phyloP scores from a whole-genome alignment of 768 basidiomycete genomes.

The Agrocybe praecox region DNA sequence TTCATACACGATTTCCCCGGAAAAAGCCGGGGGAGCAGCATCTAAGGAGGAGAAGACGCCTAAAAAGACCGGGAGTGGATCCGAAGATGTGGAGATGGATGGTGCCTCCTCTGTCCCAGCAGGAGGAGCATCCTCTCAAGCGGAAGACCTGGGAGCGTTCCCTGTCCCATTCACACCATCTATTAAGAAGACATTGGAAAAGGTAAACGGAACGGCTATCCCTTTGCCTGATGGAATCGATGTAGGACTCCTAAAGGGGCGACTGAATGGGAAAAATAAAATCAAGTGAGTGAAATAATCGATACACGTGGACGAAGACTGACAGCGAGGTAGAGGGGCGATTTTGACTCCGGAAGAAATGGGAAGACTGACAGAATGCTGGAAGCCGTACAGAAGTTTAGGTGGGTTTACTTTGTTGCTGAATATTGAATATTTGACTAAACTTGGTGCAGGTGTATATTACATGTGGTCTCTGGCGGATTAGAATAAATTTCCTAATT shows the following conservation, averaged over 20 bases:
- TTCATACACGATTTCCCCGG: slow-evolving; percentile 49
- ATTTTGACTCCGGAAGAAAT: slow-evolving; percentile 82
- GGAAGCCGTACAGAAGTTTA: slow-evolving; percentile 83
- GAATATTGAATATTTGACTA: background rate
- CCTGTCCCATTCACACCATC: slow-evolving; percentile 72
- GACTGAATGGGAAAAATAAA: slow-evolving; percentile 71
- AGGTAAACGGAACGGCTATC: slow-evolving; percentile 26
- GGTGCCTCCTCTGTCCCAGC: slow-evolving; percentile 38
- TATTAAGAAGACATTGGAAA: slow-evolving; percentile 55
- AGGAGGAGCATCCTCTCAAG: slow-evolving; percentile 24
- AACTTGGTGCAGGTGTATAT: slow-evolving; percentile 59
- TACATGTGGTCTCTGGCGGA: slow-evolving; percentile 85
- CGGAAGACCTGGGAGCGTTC: slow-evolving; percentile 36
- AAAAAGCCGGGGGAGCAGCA: slow-evolving; percentile 39
- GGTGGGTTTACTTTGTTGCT: slow-evolving; percentile 42
- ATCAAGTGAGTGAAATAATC: slow-evolving; percentile 53
- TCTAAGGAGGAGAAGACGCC: slow-evolving; percentile 15
- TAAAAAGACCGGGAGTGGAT: slow-evolving; percentile 20
- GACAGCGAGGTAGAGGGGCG: slow-evolving; percentile 50
- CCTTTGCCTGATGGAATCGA: slow-evolving; percentile 65
- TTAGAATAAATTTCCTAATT: slow-evolving; percentile 13
- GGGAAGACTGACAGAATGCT: slow-evolving; percentile 71
- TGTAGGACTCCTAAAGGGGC: slow-evolving; percentile 54
- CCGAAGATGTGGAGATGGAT: slow-evolving; percentile 21
- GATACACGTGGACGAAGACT: slow-evolving; percentile 1